phyloP scores from a whole-genome alignment of 495 filamentous ascomycete genomes.

The Penicillium crystallinum region DNA sequence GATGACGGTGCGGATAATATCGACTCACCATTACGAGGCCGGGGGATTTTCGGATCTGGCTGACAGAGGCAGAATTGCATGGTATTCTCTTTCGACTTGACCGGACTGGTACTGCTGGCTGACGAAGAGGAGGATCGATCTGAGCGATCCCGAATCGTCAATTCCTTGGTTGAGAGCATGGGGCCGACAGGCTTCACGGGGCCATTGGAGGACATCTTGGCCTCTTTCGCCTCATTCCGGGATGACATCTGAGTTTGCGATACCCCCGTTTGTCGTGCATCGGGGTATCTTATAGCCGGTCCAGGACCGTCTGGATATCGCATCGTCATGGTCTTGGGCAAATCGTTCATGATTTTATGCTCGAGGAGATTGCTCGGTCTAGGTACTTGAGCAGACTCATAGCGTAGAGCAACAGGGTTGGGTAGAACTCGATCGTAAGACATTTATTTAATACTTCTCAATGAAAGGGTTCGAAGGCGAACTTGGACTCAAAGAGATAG shows the following conservation, averaged over 20 bases:
- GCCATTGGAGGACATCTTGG: conserved; percentile 1
- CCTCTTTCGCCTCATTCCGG: conserved; percentile 22
- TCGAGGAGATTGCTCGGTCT: conserved; percentile 41
- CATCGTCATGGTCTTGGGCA: conserved; percentile 10
- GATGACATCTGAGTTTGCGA: conserved; percentile 28
- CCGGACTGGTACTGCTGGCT: conserved; percentile 33
- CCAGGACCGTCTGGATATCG: background rate
- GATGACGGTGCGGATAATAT: conserved; percentile 11
- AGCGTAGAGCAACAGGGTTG: conserved; percentile 41
- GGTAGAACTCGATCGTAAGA: conserved; percentile 55
- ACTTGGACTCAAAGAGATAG: conserved; percentile 8
- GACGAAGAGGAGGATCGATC: conserved; percentile 26
- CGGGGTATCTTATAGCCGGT: conserved; percentile 20
- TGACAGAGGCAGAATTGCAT: conserved; percentile 85
- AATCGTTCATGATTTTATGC: conserved; percentile 48
- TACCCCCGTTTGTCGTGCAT: conserved; percentile 13
- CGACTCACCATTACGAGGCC: conserved; percentile 88
- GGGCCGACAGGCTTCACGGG: conserved; percentile 3
- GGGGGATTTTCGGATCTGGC: conserved; percentile 85
- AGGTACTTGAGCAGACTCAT: conserved; percentile 35
- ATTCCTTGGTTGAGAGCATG: conserved; percentile 8
- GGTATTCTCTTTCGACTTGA: conserved; percentile 35
- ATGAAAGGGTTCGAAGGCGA: conserved; percentile 15
- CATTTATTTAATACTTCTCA: conserved; percentile 34
- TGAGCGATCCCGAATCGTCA: conserved; percentile 9